Conservation (phyloP, 2,329 filamentous ascomycete genomes). For the Colletotrichum gloeosporioides region DNA sequence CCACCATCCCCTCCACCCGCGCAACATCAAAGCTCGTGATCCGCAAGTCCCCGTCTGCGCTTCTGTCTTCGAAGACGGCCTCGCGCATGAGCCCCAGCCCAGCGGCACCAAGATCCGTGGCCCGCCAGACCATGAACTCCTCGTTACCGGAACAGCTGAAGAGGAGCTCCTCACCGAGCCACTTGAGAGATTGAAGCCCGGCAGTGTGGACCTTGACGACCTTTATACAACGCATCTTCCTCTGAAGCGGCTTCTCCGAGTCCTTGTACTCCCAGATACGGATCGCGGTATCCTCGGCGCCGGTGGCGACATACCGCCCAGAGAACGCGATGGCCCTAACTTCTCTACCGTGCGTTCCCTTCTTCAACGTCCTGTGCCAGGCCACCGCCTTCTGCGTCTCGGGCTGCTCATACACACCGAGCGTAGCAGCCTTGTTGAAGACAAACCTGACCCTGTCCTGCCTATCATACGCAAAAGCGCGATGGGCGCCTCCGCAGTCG, state of each 20-base stretch:
- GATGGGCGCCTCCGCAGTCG: constrained; percentile 85
- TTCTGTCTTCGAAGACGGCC: constrained; percentile 56
- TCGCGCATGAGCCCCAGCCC: constrained; percentile 64
- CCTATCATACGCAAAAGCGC: constrained; percentile 67
- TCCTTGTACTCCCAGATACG: constrained; percentile 67
- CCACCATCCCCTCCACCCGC: constrained; percentile 41
- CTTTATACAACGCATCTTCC: constrained; percentile 53
- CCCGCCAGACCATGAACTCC: constrained; percentile 86
- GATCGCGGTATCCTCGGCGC: constrained; percentile 75
- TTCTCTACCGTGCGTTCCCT: constrained; percentile 85
- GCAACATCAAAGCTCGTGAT: constrained; percentile 79
- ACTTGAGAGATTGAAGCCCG: constrained; percentile 81
- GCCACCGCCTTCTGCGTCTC: constrained; percentile 21
- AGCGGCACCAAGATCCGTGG: constrained; percentile 57
- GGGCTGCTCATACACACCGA: constrained; percentile 52
- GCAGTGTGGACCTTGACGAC: constrained; percentile 80
- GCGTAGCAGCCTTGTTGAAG: constrained; percentile 73
- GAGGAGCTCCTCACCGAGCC: constrained; percentile 68
- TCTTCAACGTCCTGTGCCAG: constrained; percentile 57
- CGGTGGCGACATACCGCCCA: constrained; percentile 63
- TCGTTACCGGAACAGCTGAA: constrained; percentile 89
- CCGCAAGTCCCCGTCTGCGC: constrained; percentile 69
- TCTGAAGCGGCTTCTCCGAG: constrained; percentile 25
- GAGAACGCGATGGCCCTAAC: constrained; percentile 62
- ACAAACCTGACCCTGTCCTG: constrained; percentile 58